Conservation (phyloP, 345 rosid species). For the Populus ilicifolia region DNA sequence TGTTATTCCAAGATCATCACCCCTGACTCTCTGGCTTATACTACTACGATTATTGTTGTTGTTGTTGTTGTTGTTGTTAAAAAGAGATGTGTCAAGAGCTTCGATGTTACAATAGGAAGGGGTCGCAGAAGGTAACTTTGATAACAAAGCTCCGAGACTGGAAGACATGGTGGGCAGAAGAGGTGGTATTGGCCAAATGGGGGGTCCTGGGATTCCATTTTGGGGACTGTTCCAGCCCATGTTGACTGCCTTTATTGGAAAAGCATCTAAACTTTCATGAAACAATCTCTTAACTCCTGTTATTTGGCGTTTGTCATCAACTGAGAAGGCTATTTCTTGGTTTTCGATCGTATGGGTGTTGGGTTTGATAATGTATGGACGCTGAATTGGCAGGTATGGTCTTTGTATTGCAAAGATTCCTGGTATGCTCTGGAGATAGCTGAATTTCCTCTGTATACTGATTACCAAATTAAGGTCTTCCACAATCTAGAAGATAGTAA, state of each 20-base stretch:
- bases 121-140: conserved; percentile 44
- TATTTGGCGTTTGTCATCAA: conserved; percentile 23
- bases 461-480: conserved; percentile 69
- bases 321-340: conserved; percentile 27
- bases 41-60: not conserved
- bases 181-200: conserved; percentile 45
- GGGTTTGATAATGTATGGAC: conserved; percentile 41
- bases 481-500: conserved; percentile 29
- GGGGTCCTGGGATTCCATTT: conserved; percentile 29
- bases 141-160: conserved; percentile 47
- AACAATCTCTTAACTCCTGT: conserved; percentile 42
- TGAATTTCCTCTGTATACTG: conserved; percentile 58
- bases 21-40: conserved; percentile 10
- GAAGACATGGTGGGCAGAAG: conserved; percentile 43
- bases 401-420: conserved; percentile 58
- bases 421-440: conserved; percentile 66
- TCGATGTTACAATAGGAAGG: conserved; percentile 30
- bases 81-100: conserved; percentile 22
- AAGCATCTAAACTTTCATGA: conserved; percentile 25
- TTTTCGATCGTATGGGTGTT: conserved; percentile 20
- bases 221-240: conserved; percentile 60
- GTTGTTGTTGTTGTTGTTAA: conserved; percentile 16
- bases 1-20: not conserved
- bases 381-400: conserved; percentile 46
- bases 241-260: conserved; percentile 44